These are phyloP conservation scores for Ehretia macrophylla DNA, from an alignment of 257 asterid species.

Conservation along the genomic window DNA sequence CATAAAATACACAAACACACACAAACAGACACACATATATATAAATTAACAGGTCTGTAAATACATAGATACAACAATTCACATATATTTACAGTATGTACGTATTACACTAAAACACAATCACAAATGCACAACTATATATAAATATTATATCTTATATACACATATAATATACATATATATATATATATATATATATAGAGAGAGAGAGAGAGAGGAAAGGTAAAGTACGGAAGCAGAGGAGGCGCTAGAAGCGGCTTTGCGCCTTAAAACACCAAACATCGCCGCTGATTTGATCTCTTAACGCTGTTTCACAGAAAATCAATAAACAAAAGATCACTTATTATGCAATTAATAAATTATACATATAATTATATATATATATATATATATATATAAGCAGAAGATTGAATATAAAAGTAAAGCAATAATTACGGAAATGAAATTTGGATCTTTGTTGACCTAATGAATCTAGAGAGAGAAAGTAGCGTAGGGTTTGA, in stretches of 20 bases:
- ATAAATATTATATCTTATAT: background rate
- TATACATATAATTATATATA: background rate
- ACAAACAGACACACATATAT: too few relatives aligned
- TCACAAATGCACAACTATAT: background rate
- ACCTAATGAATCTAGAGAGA: slow-evolving; percentile 1
- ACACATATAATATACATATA: background rate
- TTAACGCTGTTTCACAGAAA: slow-evolving; percentile 23
- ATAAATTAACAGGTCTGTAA: too few relatives aligned
- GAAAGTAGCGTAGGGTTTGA: slow-evolving; percentile 9
- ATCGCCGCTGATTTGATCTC: slow-evolving; percentile 49
- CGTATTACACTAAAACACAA: background rate
- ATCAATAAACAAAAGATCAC: slow-evolving; percentile 4
- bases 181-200: background rate
- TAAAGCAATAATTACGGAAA: background rate
- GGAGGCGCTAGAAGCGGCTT: slow-evolving; percentile 62
- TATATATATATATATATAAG: background rate
- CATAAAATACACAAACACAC: too few relatives aligned
- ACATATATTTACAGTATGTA: too few relatives aligned
- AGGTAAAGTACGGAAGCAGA: slow-evolving; percentile 43
- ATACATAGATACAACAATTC: too few relatives aligned
- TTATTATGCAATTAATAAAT: background rate
- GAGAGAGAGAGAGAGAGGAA: background rate
- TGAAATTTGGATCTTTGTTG: background rate
- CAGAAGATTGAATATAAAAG: too few relatives aligned
- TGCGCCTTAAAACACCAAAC: slow-evolving; percentile 89